Evolutionary conservation across 371 early-diverging fungal genomes (phyloP).

Genomic region (Actinomortierella wolfii): DNA sequence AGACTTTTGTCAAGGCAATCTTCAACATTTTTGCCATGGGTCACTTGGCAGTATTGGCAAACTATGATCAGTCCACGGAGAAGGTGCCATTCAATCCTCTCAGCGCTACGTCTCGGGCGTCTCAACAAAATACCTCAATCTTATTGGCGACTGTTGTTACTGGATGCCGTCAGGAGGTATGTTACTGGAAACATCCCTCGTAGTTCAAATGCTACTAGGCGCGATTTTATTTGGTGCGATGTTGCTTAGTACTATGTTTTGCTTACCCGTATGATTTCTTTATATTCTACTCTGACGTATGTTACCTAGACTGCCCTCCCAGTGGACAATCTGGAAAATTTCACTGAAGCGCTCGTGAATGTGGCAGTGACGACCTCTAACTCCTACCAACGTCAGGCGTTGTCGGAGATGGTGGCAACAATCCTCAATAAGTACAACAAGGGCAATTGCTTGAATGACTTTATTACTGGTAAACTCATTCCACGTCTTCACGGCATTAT

Average conservation of each 20-base stretch:
- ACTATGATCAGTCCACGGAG: conserved; percentile 1
- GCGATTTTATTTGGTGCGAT: too few species aligned
- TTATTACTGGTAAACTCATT: conserved; percentile 24
- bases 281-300: background rate
- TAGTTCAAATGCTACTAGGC: background rate
- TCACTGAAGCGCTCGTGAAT: conserved; percentile 52
- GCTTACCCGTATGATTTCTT: too few species aligned
- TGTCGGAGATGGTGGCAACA: conserved; percentile 60
- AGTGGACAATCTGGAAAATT: conserved; percentile 52
- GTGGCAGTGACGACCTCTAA: conserved; percentile 52
- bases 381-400: conserved; percentile 44
- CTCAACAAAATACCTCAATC: conserved; percentile 53
- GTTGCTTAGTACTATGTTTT: too few species aligned
- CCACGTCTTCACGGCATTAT: conserved; percentile 33
- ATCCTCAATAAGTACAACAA: conserved; percentile 66
- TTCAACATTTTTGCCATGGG: conserved; percentile 56
- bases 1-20: conserved; percentile 50
- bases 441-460: conserved; percentile 47
- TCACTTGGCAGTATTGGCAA: conserved; percentile 40
- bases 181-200: background rate
- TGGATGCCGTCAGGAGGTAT: conserved; percentile 62
- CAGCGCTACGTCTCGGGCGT: conserved; percentile 29
- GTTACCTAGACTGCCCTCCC: conserved; percentile 53
- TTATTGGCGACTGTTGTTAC: conserved; percentile 61
- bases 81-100: conserved; percentile 33